Conservation (phyloP, 139 green algal genomes). For the Chlamydomonas sp. region DNA sequence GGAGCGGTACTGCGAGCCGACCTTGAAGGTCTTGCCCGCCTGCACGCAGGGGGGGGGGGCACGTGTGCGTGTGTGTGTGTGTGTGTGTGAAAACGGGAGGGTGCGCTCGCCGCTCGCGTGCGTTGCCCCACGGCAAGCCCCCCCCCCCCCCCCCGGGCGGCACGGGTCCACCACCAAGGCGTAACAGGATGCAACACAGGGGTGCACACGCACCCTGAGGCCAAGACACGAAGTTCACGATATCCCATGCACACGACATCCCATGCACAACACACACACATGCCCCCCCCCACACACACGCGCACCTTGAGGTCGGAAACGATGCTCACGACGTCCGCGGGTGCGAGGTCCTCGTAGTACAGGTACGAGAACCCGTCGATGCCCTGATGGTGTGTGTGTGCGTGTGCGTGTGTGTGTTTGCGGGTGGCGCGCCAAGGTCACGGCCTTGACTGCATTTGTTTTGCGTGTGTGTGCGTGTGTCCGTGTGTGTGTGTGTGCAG, state of each 20-base stretch:
- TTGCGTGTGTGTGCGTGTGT: too few species aligned
- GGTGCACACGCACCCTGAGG: neutral
- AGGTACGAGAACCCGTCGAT: constrained; percentile 81
- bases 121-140: too few species aligned
- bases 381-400: too few species aligned
- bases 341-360: constrained; percentile 95
- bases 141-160: too few species aligned
- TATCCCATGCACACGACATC: neutral
- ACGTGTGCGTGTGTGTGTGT: neutral
- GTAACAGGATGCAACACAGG: neutral
- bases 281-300: constrained; percentile 40
- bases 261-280: neutral
- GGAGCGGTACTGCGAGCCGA: constrained; percentile 7
- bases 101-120: too few species aligned
- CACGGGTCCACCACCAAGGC: neutral
- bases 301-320: constrained; percentile 73
- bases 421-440: too few species aligned
- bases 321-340: constrained; percentile 65
- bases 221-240: neutral
- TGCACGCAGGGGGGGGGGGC: neutral
- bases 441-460: too few species aligned
- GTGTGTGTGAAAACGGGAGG: neutral
- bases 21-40: neutral
- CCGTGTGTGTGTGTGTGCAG: too few species aligned
- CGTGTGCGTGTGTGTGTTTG: too few species aligned